These are phyloP conservation scores for Cladosporium sp. DNA, from an alignment of 2,329 filamentous ascomycete species.

Conservation along the genomic window DNA sequence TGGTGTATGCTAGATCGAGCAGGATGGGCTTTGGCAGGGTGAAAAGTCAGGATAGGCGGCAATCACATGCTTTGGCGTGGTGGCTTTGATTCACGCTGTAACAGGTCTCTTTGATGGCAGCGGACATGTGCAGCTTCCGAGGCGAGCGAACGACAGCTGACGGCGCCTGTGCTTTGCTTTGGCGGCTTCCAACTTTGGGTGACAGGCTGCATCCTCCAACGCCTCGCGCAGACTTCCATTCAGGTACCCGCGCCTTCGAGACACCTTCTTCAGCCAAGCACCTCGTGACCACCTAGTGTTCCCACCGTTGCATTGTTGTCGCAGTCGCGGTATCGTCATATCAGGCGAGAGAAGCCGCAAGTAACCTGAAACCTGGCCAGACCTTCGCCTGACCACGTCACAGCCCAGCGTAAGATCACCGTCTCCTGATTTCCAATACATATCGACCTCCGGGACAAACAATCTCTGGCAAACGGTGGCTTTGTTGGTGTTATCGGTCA, in stretches of 20 bases:
- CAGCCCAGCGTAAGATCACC: background rate
- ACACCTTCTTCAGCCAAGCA: background rate
- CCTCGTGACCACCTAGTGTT: background rate
- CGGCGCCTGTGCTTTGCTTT: too few relatives aligned
- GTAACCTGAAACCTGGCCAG: background rate
- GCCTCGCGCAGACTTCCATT: background rate
- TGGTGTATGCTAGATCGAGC: background rate
- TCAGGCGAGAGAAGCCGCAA: background rate
- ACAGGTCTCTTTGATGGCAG: background rate
- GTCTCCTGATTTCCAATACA: background rate
- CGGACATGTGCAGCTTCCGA: too few relatives aligned
- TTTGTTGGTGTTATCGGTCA: background rate
- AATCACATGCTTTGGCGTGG: background rate
- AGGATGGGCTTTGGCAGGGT: background rate
- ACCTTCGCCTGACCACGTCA: constrained; percentile 3
- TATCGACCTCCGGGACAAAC: background rate
- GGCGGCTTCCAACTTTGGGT: too few relatives aligned
- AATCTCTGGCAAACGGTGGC: background rate
- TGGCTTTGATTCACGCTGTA: background rate
- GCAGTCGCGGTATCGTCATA: background rate
- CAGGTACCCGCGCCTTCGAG: background rate
- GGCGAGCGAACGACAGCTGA: background rate
- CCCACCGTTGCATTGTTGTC: constrained; percentile 1
- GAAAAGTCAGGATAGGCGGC: too few relatives aligned
- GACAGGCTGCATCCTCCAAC: too few relatives aligned